Evolutionary conservation across 2,329 filamentous ascomycete species (phyloP).

Genomic region (Cercospora zeina): DNA sequence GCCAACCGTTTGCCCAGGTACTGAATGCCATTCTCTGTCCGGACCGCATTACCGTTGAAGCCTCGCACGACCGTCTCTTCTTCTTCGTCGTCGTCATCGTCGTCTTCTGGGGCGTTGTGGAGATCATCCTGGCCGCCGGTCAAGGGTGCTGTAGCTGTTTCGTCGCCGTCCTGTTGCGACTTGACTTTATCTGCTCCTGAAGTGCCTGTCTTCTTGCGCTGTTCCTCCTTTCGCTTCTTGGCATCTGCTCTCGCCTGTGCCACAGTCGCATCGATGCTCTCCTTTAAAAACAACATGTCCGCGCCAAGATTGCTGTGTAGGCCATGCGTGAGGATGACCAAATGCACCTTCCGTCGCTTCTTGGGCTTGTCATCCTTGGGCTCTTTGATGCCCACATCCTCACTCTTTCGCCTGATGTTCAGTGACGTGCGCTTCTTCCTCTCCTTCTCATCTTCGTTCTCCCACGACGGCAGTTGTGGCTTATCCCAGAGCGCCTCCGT

Average conservation of each 20-base stretch:
- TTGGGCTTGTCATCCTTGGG: conserved; percentile 40
- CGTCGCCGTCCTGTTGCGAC: conserved; percentile 21
- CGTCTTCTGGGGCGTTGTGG: conserved; percentile 45
- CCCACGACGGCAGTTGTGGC: conserved; percentile 72
- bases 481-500: conserved; percentile 90
- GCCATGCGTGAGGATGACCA: conserved; percentile 91
- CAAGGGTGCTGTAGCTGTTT: conserved; percentile 47
- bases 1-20: conserved; percentile 93
- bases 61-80: conserved; percentile 87
- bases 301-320: conserved; percentile 93
- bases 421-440: conserved; percentile 29
- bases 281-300: conserved; percentile 96
- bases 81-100: conserved; percentile 65
- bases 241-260: conserved; percentile 71
- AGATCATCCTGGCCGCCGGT: conserved; percentile 55
- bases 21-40: conserved; percentile 93
- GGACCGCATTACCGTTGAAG: conserved; percentile 84
- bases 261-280: conserved; percentile 86
- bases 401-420: conserved; percentile 19
- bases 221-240: conserved; percentile 56
- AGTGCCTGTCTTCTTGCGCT: conserved; percentile 20
- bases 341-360: conserved; percentile 76
- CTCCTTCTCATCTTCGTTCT: conserved; percentile 36
- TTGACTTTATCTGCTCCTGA: conserved; percentile 20
- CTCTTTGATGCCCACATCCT: conserved; percentile 26